phyloP scores from a whole-genome alignment of 805 yeast genomes.

The Sugiyamaella floridensis region DNA sequence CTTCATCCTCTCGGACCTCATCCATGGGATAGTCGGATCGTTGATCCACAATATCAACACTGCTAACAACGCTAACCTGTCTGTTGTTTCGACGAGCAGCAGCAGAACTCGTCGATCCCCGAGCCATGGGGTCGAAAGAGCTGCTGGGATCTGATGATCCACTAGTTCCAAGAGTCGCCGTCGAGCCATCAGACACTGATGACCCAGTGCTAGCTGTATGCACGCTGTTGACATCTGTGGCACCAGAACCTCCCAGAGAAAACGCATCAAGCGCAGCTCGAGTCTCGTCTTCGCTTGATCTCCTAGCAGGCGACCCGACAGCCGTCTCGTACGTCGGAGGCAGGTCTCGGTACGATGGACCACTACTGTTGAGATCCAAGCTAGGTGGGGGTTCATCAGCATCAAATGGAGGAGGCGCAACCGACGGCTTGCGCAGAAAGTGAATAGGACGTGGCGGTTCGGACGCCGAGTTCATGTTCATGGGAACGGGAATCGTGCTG shows the following conservation, averaged over 20 bases:
- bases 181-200: not conserved
- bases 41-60: constrained; percentile 18
- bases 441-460: constrained; percentile 42
- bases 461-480: constrained; percentile 1
- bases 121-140: not conserved
- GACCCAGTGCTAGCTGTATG: not conserved
- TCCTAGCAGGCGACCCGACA: not conserved
- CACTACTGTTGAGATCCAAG: not conserved
- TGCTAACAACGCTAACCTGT: constrained; percentile 9
- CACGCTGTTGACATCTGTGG: not conserved
- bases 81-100: constrained; percentile 1
- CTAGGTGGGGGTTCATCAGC: constrained; percentile 18
- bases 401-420: constrained; percentile 57
- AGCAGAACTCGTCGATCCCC: not conserved
- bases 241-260: not conserved
- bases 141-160: not conserved
- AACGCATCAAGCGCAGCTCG: not conserved
- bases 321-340: constrained; percentile 18
- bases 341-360: not conserved
- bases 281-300: not conserved
- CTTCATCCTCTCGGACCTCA: constrained; percentile 1
- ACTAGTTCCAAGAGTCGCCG: not conserved
- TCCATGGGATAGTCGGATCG: not conserved
- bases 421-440: constrained; percentile 46
- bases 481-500: constrained; percentile 8